Percentiles rank a stretch among this genome's conserved stretches.
Conservation (phyloP, 2,329 filamentous ascomycete species). For the Nemania sp. region DNA sequence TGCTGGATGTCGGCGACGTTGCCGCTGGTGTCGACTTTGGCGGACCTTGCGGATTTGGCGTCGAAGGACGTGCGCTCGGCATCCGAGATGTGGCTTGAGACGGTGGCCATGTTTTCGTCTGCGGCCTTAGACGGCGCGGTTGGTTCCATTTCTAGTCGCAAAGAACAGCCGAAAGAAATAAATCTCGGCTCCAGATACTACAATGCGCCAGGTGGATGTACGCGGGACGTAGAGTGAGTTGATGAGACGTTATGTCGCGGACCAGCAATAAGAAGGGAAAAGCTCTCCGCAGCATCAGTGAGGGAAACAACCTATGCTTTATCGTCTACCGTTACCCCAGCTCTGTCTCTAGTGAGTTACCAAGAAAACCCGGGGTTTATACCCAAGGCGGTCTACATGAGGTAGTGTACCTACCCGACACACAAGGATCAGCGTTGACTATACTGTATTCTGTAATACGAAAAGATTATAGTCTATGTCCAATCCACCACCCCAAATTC, state of each 20-base stretch:
- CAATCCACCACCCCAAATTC: not conserved
- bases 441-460: not conserved
- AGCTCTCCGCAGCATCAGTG: slow-evolving; percentile 2
- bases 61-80: slow-evolving; percentile 35
- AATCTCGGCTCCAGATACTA: not conserved
- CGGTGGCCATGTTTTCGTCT: slow-evolving; percentile 21
- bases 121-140: slow-evolving; percentile 23
- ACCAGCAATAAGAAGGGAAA: not conserved
- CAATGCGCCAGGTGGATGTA: slow-evolving; percentile 11
- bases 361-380: not conserved
- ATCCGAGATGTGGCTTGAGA: slow-evolving; percentile 31
- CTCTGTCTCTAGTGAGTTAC: not conserved
- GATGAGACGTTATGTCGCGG: not conserved
- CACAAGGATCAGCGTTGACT: slow-evolving; percentile 13
- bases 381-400: slow-evolving; percentile 5
- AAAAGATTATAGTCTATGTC: slow-evolving; percentile 1
- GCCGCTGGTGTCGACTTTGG: slow-evolving; percentile 33
- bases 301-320: slow-evolving; percentile 18
- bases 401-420: not conserved
- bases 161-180: slow-evolving; percentile 2
- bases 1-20: slow-evolving; percentile 42
- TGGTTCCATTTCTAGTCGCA: slow-evolving; percentile 21
- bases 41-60: slow-evolving; percentile 29
- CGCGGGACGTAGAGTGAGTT: not conserved
- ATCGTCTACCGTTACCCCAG: slow-evolving; percentile 22